These are phyloP conservation scores for Skeletonema costatum DNA, from an alignment of 108 stramenopile genomes.

Conservation along the genomic window DNA sequence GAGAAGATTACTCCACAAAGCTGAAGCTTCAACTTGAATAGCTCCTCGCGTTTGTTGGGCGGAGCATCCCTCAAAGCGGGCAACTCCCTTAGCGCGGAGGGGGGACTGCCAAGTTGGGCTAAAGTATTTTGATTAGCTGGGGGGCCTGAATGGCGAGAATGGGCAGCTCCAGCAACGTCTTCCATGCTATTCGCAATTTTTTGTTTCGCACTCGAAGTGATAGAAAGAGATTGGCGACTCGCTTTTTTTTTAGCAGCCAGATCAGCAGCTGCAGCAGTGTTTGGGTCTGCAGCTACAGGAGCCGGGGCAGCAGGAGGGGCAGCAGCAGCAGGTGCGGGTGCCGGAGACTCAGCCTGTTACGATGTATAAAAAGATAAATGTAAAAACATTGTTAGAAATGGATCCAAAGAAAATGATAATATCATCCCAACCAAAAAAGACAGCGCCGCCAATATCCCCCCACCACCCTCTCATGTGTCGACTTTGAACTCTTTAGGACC, in stretches of 20 bases:
- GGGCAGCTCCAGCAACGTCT: neutral
- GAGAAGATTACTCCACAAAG: constrained; percentile 86
- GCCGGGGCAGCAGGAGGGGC: constrained; percentile 7
- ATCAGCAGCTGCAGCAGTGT: neutral
- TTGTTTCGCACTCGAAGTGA: constrained; percentile 29
- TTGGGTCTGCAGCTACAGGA: neutral
- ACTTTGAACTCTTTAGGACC: neutral
- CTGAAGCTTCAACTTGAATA: constrained; percentile 87
- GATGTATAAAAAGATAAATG: neutral
- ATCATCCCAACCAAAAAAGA: neutral
- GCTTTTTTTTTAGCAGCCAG: constrained; percentile 13
- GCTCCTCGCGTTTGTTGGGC: constrained; percentile 85
- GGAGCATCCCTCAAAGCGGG: constrained; percentile 81
- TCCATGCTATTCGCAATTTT: constrained; percentile 11
- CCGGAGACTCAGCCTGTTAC: constrained; percentile 10
- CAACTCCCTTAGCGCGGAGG: constrained; percentile 59
- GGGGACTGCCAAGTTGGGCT: constrained; percentile 38
- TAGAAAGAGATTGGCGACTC: constrained; percentile 42
- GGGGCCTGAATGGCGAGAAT: neutral
- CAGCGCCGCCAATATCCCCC: neutral
- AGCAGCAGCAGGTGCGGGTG: constrained; percentile 22
- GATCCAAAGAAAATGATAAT: neutral
- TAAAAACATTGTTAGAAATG: neutral
- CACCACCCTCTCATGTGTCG: neutral
- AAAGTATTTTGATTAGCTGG: constrained; percentile 2